A percentile compares a stretch with the other conserved stretches of the same genome.
Evolutionary conservation across 75 land plant genomes (phyloP).

Genomic region (Chamaecyparis obtusa): DNA sequence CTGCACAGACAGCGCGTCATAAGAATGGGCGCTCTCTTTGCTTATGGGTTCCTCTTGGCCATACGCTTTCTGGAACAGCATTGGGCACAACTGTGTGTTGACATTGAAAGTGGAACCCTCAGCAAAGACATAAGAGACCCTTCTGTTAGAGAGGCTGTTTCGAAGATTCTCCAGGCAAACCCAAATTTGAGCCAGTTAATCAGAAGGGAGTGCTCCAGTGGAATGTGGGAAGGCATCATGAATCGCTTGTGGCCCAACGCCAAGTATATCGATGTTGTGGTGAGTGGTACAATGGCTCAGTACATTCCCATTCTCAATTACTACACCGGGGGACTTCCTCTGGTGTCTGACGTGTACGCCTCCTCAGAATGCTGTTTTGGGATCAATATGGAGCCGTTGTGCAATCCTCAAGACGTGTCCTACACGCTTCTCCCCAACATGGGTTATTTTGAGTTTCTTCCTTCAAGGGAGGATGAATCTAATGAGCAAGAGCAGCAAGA

Average conservation of each 20-base stretch:
- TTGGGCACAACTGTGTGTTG: conserved; percentile 43
- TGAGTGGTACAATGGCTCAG: conserved; percentile 84
- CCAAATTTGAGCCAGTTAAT: conserved; percentile 52
- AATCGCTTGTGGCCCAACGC: conserved; percentile 76
- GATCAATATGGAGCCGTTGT: conserved; percentile 65
- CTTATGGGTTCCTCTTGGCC: conserved; percentile 56
- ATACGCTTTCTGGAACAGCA: conserved; percentile 44
- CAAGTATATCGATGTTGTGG: conserved; percentile 65
- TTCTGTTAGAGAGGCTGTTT: conserved; percentile 38
- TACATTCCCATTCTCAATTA: conserved; percentile 70
- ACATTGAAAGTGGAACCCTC: conserved; percentile 49
- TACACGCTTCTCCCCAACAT: conserved; percentile 82
- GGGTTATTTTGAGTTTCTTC: conserved; percentile 84
- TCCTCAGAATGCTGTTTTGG: conserved; percentile 87
- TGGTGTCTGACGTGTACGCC: conserved; percentile 76
- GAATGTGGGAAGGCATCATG: conserved; percentile 72
- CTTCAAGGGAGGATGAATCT: conserved; percentile 26
- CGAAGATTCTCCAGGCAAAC: conserved; percentile 24
- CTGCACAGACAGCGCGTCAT: conserved; percentile 45
- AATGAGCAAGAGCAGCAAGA: conserved; percentile 20
- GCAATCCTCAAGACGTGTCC: conserved; percentile 49
- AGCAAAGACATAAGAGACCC: conserved; percentile 9
- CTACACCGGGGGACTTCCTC: conserved; percentile 66
- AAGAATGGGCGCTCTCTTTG: conserved; percentile 49
- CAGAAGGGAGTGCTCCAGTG: conserved; percentile 48